Evolutionary conservation across 495 filamentous ascomycete genomes (phyloP).

Genomic region (Xylaria acuta): DNA sequence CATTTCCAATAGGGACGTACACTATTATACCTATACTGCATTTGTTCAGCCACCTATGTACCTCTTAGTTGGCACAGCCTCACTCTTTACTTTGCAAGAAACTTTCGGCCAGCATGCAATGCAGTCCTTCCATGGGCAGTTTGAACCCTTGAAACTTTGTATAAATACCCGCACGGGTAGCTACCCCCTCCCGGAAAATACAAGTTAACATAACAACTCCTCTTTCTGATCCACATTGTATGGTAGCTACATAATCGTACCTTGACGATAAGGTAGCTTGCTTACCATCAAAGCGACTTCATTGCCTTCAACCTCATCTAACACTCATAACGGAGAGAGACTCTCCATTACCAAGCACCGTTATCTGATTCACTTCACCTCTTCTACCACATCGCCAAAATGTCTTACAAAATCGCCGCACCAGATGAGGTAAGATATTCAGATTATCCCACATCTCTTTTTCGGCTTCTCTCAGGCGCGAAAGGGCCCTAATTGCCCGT

Average conservation of each 20-base stretch:
- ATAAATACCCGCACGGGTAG: conserved; percentile 4
- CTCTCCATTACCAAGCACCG: neutral
- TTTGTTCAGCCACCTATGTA: neutral
- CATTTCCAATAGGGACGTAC: neutral
- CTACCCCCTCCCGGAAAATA: neutral
- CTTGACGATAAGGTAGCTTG: neutral
- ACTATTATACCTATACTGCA: neutral
- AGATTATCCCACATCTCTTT: neutral
- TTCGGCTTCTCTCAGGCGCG: neutral
- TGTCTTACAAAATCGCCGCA: conserved; percentile 54
- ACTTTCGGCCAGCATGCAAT: neutral
- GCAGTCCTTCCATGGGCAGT: neutral
- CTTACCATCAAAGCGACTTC: neutral
- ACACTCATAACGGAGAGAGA: neutral
- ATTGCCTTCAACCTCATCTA: neutral
- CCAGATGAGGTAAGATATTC: conserved; percentile 47
- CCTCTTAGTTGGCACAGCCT: conserved; percentile 9
- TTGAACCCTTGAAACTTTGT: neutral
- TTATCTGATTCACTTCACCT: neutral
- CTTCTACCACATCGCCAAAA: conserved; percentile 34
- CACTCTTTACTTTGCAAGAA: neutral
- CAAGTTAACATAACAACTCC: neutral
- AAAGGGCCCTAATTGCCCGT: neutral
- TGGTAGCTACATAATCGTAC: neutral
- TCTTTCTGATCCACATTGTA: neutral